phyloP scores from a whole-genome alignment of 768 basidiomycete species.

The Panaeolus papilionaceus region DNA sequence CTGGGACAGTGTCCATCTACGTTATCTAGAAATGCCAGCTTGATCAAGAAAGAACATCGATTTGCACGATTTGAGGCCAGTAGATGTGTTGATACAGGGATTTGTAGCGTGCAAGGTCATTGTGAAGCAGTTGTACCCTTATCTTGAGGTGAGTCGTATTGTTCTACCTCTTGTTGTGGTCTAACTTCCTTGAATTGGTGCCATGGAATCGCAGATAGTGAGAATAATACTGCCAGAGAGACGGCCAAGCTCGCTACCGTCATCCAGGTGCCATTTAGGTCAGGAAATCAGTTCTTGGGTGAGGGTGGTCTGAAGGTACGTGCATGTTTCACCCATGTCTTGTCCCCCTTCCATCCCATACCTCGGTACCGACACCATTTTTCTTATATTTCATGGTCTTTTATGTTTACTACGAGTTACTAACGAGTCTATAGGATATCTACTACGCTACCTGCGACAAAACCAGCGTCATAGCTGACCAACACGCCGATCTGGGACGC shows the following conservation, averaged over 20 bases:
- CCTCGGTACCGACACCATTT: background rate
- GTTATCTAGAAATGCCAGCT: constrained; percentile 78
- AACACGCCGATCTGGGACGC: constrained; percentile 94
- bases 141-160: constrained; percentile 68
- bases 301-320: constrained; percentile 90
- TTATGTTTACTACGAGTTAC: background rate
- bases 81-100: constrained; percentile 95
- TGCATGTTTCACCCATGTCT: constrained; percentile 19
- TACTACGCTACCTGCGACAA: constrained; percentile 94
- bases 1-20: constrained; percentile 87
- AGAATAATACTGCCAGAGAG: constrained; percentile 93
- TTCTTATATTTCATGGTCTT: too few species aligned
- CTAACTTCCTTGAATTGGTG: background rate
- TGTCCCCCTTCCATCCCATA: background rate
- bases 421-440: constrained; percentile 64
- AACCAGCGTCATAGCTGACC: constrained; percentile 91
- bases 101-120: constrained; percentile 96
- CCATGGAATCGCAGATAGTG: constrained; percentile 77
- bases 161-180: background rate
- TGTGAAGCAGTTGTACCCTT: constrained; percentile 93
- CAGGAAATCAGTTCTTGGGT: constrained; percentile 98
- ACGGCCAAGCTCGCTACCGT: constrained; percentile 93
- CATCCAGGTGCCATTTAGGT: constrained; percentile 95
- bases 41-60: constrained; percentile 97
- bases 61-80: constrained; percentile 88